A percentile compares a stretch with the other conserved stretches of the same genome.
These are phyloP conservation scores for Aegilops speltoides DNA, from an alignment of 176 grass and related monocot species.

Conservation along the genomic window DNA sequence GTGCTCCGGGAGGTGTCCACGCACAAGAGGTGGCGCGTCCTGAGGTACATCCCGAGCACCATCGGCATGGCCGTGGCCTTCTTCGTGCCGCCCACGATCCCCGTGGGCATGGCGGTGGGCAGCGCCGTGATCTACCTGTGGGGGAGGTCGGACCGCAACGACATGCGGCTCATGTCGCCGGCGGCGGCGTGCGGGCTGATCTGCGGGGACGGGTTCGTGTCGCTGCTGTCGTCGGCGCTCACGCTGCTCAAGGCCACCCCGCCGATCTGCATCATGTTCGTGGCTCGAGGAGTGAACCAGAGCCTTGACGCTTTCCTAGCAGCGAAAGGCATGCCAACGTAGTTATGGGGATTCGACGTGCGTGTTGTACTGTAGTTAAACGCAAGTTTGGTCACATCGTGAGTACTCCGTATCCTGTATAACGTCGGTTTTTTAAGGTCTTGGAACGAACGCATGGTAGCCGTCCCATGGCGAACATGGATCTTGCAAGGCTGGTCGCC, in stretches of 20 bases:
- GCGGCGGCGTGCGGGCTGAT: conserved; percentile 54
- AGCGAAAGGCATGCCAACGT: not conserved
- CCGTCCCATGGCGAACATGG: no score
- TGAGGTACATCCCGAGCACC: conserved; percentile 49
- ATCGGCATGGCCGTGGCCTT: conserved; percentile 51
- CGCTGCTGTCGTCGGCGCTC: conserved; percentile 43
- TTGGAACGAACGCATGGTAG: no score
- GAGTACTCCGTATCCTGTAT: not conserved
- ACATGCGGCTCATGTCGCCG: conserved; percentile 26
- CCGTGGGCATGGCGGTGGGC: conserved; percentile 50
- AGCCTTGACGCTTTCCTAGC: conserved; percentile 45
- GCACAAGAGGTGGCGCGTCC: conserved; percentile 24
- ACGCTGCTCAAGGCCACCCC: conserved; percentile 17
- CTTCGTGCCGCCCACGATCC: conserved; percentile 45
- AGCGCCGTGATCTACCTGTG: conserved; percentile 47
- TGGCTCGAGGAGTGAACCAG: conserved; percentile 40
- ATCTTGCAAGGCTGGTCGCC: no score
- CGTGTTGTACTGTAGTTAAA: not conserved
- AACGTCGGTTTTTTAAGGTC: no score
- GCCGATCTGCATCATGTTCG: conserved; percentile 66
- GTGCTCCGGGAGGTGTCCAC: conserved; percentile 35
- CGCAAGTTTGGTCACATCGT: not conserved
- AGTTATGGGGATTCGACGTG: not conserved
- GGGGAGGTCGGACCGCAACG: conserved; percentile 26
- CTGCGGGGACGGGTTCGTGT: conserved; percentile 54